Evolutionary conservation across 441 rosid species (phyloP), one percentile per base, ranked within the genome.

Genomic region (Hura crepitans): DNA sequence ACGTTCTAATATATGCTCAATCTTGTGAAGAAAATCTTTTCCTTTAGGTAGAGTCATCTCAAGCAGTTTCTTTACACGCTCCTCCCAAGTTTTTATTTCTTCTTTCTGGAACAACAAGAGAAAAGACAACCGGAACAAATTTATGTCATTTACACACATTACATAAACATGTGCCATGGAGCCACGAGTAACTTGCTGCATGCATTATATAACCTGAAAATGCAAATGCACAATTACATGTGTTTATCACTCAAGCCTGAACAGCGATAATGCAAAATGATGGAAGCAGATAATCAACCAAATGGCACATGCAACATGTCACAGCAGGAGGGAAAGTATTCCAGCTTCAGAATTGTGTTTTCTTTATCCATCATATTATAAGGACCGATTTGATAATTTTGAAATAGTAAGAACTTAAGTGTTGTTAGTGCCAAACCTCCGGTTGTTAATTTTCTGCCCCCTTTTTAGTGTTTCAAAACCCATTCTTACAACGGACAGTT

Each of bases 11-110:
- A 92, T 83, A 84, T 95, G 97, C 85, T 90, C 97, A 68, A 95
- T 81, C 65, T 86, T 89, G 68, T 60, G 74, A 81, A 95, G 95
- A 78, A 92, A 95, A 70, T 86, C 86, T 76, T 86, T 89, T 68
- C 99, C 99, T 68, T 82, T 92, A 56, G 98, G 98, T 22, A 98
- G 98, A 84, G 98, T 95, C 77, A 81, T 81, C 82, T 88, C 97
- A 64, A 95, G 93, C 74, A 89, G 79, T 73, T 89, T 95, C 79
- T 90, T 95, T 57, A 90, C 95, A 43, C 84, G 88, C 74, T 92
- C 98, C 83, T 92, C 99, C 56, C 85, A 86, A 55, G 92, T 85
- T 74, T 82, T 90, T 25, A 92, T 83, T 83, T 90, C 98, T 79
- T 95, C 98, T 92, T 92, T 92, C 96, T 92, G 77, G 50, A 77